Percentiles rank a stretch among this genome's conserved stretches.
Evolutionary conservation across 495 filamentous ascomycete genomes (phyloP).

Genomic region (Trichoderma parareesei): DNA sequence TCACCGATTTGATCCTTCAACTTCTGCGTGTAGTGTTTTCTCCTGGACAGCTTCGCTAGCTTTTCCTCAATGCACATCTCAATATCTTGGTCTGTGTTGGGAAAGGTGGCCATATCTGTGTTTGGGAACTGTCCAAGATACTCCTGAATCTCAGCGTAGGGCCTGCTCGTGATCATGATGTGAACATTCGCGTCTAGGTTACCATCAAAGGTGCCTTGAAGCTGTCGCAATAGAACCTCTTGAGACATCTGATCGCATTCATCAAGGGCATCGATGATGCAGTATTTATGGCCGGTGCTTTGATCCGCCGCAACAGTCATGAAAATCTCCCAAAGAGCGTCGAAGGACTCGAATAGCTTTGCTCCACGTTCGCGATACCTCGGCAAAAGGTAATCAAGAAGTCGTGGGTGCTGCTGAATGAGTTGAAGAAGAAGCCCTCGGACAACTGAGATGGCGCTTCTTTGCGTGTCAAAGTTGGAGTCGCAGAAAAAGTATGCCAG

Average conservation of each 20-base stretch:
- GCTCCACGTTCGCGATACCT: conserved; percentile 19
- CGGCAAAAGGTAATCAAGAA: conserved; percentile 20
- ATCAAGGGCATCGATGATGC: conserved; percentile 24
- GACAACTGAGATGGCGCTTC: conserved; percentile 19
- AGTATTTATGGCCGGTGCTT: conserved; percentile 16
- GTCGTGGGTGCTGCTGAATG: conserved; percentile 14
- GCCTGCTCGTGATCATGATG: conserved; percentile 24
- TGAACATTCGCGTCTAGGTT: conserved; percentile 16
- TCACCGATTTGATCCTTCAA: too few species aligned
- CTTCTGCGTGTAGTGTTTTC: too few species aligned
- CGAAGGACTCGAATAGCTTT: conserved; percentile 23
- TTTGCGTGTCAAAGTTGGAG: conserved; percentile 15
- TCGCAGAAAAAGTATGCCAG: conserved; percentile 29
- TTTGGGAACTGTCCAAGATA: not conserved
- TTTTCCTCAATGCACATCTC: too few species aligned
- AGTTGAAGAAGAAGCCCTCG: conserved; percentile 25
- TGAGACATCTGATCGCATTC: conserved; percentile 22
- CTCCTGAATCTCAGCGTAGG: conserved; percentile 13
- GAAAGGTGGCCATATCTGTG: too few species aligned
- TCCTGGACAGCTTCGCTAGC: too few species aligned
- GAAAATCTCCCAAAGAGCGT: conserved; percentile 21
- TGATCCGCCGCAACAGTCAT: conserved; percentile 14
- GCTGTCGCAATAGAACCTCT: conserved; percentile 17
- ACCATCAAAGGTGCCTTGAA: conserved; percentile 16
- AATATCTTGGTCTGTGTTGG: too few species aligned